Base-by-base conservation (phyloP, 331 rosid genomes). In the Cydonia oblonga region DNA sequence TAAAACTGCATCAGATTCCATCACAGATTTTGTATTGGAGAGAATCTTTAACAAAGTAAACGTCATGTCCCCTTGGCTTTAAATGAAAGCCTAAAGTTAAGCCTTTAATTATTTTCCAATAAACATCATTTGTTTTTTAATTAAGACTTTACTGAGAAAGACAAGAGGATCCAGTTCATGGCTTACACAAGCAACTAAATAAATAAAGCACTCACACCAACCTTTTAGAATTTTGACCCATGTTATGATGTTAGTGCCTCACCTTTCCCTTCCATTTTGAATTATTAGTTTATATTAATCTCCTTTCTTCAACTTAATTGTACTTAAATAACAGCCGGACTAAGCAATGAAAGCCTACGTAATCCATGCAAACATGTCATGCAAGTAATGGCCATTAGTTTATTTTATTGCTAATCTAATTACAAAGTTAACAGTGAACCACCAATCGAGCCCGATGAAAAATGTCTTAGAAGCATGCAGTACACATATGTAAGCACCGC, bases 1-100 rank as follows among this genome's bases (percentile, higher is more conserved):
- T 57, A 16, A 65, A 40, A 54, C 75, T 84, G 90, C 85, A 87
- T 90, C 88, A 77, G 88, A 87, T 87, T 85, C 87, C 96, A 87
- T 80, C 70, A 78, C 35, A 59, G 26, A 64, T 49, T 72, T 80
- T 53, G 66, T 51, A 75, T 70, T 72, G 85, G 83, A 86, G 90
- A 87, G 65, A 60, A 84, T 87, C 89, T 88, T 88, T 79, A 73
- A 71, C 73, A 66, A 77, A 80, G 76, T 51, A 26, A 61, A 76
- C 87, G 90, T 88, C 85, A 71, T 75, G 79, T 71, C 77, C 80
- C 78, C 68, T 80, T 80, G 78, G 85, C 84, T 77, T 68, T 57
- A 75, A 74, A 61, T 70, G 63, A 84, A 87, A 86, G 78, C 86
- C 86, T 77, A 75, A 79, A 82, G 82, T 80, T 81, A 42, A 60